Conservation (phyloP, 805 yeast genomes). For the Debaryomyces hansenii region DNA sequence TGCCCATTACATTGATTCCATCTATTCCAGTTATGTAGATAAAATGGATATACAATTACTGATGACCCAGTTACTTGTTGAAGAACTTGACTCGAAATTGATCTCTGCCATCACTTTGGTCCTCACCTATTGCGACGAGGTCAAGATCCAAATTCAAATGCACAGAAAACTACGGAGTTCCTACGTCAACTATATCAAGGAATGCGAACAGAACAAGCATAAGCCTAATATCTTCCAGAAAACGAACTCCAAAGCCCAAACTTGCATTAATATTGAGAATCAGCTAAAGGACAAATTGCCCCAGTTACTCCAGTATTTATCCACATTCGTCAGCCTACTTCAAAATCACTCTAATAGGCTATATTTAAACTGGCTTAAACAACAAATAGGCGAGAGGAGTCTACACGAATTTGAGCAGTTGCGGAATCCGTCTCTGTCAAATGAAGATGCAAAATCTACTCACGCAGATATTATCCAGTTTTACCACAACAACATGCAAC, state of each 20-base stretch:
- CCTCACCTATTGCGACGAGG: constrained; percentile 7
- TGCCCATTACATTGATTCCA: constrained; percentile 5
- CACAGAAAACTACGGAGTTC: constrained; percentile 5
- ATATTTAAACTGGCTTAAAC: constrained; percentile 13
- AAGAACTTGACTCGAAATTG: constrained; percentile 4
- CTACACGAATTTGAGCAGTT: constrained; percentile 12
- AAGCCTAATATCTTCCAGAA: constrained; percentile 3
- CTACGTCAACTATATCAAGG: constrained; percentile 5
- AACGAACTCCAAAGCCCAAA: constrained; percentile 5
- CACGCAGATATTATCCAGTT: not conserved
- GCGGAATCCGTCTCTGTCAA: not conserved
- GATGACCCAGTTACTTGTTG: constrained; percentile 1
- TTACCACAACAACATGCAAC: constrained; percentile 1
- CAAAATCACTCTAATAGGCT: constrained; percentile 8
- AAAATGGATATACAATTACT: constrained; percentile 6
- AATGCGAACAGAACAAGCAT: constrained; percentile 2
- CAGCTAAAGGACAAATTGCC: constrained; percentile 11
- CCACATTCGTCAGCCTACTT: constrained; percentile 7
- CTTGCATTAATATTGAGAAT: constrained; percentile 7
- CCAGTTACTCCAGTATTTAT: constrained; percentile 1
- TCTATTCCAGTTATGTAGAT: constrained; percentile 8
- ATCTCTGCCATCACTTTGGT: constrained; percentile 5
- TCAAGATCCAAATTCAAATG: constrained; percentile 1
- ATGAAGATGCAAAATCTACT: not conserved
- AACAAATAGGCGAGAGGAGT: constrained; percentile 16